phyloP scores from a whole-genome alignment of 306 rosid genomes.

The Vicia faba region DNA sequence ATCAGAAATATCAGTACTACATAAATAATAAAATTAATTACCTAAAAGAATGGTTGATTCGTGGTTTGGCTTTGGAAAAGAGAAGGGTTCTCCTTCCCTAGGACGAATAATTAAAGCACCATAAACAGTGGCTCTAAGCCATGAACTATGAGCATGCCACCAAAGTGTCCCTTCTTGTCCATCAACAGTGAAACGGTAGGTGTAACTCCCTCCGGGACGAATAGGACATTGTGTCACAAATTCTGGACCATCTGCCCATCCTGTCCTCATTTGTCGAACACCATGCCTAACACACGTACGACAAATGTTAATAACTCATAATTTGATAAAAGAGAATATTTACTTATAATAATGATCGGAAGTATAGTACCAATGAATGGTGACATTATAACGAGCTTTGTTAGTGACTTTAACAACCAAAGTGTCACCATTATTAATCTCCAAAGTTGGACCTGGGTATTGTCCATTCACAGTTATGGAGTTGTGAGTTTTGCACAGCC shows the following conservation, averaged over 20 bases:
- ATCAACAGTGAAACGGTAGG: slow-evolving; percentile 71
- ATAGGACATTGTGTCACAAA: slow-evolving; percentile 97
- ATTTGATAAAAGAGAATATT: too few species aligned
- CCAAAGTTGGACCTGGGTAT: slow-evolving; percentile 89
- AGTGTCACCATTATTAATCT: slow-evolving; percentile 82
- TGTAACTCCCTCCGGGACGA: slow-evolving; percentile 81
- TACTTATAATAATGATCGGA: too few species aligned
- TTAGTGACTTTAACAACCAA: slow-evolving; percentile 72
- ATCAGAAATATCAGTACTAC: too few species aligned
- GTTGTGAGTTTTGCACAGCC: slow-evolving; percentile 94
- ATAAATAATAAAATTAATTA: not conserved
- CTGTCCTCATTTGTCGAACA: slow-evolving; percentile 76
- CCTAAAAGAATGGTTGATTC: slow-evolving; percentile 76
- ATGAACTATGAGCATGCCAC: slow-evolving; percentile 99
- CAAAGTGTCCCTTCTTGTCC: slow-evolving; percentile 97
- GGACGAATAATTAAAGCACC: slow-evolving; percentile 87
- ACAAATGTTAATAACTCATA: not conserved
- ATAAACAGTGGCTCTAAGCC: slow-evolving; percentile 91
- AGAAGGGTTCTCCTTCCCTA: slow-evolving; percentile 64
- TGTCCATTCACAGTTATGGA: slow-evolving; percentile 86
- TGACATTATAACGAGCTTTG: slow-evolving; percentile 81
- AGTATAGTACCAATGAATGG: slow-evolving; percentile 73
- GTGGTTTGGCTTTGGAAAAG: slow-evolving; percentile 70
- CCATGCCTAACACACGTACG: slow-evolving; percentile 63
- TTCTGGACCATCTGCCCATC: slow-evolving; percentile 98